These are phyloP conservation scores for Golubevia sp. DNA, from an alignment of 1,284 basidiomycete species.

Conservation along the genomic window DNA sequence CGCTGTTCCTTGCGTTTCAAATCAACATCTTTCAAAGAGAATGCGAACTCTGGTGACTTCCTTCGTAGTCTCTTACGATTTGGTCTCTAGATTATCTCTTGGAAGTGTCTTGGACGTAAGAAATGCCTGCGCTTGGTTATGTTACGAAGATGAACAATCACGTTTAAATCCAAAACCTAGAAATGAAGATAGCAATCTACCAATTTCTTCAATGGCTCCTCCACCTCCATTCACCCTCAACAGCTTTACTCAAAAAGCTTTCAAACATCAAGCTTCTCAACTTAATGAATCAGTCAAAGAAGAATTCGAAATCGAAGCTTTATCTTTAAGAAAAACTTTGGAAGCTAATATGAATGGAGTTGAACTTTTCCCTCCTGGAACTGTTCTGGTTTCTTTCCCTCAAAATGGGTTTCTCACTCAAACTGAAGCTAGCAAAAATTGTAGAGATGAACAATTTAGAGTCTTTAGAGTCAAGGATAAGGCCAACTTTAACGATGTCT, in stretches of 20 bases:
- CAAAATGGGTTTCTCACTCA: slow-evolving; percentile 5
- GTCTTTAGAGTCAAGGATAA: slow-evolving; percentile 19
- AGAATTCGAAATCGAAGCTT: background rate
- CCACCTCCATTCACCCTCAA: too few species aligned
- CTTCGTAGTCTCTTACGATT: slow-evolving; percentile 36
- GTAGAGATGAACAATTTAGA: background rate
- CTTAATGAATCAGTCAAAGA: too few species aligned
- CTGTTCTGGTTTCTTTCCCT: slow-evolving; percentile 30
- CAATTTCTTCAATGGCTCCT: too few species aligned
- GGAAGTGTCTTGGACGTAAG: slow-evolving; percentile 46
- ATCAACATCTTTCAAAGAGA: slow-evolving; percentile 14
- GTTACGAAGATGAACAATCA: slow-evolving; percentile 28
- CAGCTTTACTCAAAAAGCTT: too few species aligned
- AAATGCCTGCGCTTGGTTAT: slow-evolving; percentile 44
- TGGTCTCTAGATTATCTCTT: slow-evolving; percentile 35
- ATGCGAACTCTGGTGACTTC: slow-evolving; percentile 29
- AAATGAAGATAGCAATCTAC: too few species aligned
- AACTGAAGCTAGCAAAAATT: too few species aligned
- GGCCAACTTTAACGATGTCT: slow-evolving; percentile 15
- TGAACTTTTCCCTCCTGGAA: slow-evolving; percentile 43
- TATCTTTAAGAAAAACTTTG: slow-evolving; percentile 36
- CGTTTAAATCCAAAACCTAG: too few species aligned
- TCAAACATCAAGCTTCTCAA: too few species aligned
- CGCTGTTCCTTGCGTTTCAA: slow-evolving; percentile 38
- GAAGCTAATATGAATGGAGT: slow-evolving; percentile 47